Base-by-base conservation (phyloP, 768 basidiomycete species). In the Clitopilus passeckerianus region DNA sequence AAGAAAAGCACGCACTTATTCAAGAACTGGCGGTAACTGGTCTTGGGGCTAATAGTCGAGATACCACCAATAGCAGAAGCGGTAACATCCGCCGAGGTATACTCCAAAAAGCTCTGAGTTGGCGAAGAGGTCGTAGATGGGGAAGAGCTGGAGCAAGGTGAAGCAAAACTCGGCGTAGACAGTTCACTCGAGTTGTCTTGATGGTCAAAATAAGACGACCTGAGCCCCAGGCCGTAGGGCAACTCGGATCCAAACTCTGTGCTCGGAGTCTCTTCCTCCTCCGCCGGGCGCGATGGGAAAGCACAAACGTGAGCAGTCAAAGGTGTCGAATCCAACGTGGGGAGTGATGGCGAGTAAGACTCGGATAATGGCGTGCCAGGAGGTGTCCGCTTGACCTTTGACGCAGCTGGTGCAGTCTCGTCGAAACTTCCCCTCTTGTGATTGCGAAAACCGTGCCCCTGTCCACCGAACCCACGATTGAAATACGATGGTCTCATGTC, bases 391-490 rank as follows among this genome's bases (percentile, higher is more conserved):
- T 73, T 78, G 58, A 82, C 57, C 15, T 59, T 65, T 5, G 71
- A 58, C 24, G 62, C 63, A 50, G 59, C 69, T 37, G 72, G 66
- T n/a, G 71, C 64, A 53, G 61, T 63, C 24, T 58, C 60, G 60
- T 86, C 84, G 58, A 83, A 78, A 65, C 83, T 84, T 5, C 86
- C 82, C 8, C 86, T 77, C 59, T 78, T 78, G 67, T 88, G 88
- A 62, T 86, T 76, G 27, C 72, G 52, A 57, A 54, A 34, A 74
- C 70, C 20, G 70, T 60, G 37, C 10, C 37, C n/a, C 15, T 41
- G 37, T 41, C 37, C 37, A 18, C 3, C 37, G 10, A 41, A 18
- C n/a, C 37, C 37, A 41, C 37, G 37, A 41, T 41, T 34, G 61
- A 50, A 55, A 64, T 22, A 56, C 59, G 58, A 54, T 64, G 57